phyloP scores from a whole-genome alignment of 1,284 basidiomycete genomes.

The Ustilago esculenta region DNA sequence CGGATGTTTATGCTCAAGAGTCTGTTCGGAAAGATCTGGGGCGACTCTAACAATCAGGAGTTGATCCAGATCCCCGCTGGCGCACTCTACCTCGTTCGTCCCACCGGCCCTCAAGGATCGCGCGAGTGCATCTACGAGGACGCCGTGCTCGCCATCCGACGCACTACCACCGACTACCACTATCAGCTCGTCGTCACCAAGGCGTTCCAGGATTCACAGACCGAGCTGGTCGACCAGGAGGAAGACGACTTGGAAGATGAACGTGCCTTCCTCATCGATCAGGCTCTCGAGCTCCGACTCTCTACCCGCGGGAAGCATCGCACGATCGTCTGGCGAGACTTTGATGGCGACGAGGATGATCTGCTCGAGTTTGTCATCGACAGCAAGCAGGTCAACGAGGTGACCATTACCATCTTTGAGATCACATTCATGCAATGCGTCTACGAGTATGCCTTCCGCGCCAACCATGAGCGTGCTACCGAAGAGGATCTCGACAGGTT shows the following conservation, averaged over 20 bases:
- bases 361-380: slow-evolving; percentile 81
- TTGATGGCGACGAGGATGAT: slow-evolving; percentile 73
- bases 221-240: slow-evolving; percentile 90
- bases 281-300: slow-evolving; percentile 78
- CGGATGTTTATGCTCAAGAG: slow-evolving; percentile 83
- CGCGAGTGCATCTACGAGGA: slow-evolving; percentile 99
- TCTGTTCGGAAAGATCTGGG: slow-evolving; percentile 91
- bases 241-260: slow-evolving; percentile 86
- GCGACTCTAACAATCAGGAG: slow-evolving; percentile 61
- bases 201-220: slow-evolving; percentile 94
- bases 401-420: slow-evolving; percentile 85
- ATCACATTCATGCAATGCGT: slow-evolving; percentile 92
- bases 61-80: slow-evolving; percentile 94
- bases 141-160: slow-evolving; percentile 91
- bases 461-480: slow-evolving; percentile 60
- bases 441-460: slow-evolving; percentile 74
- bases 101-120: slow-evolving; percentile 87
- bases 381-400: slow-evolving; percentile 75
- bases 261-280: slow-evolving; percentile 87
- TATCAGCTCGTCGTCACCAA: slow-evolving; percentile 95
- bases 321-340: slow-evolving; percentile 74
- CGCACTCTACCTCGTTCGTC: slow-evolving; percentile 88
- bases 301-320: slow-evolving; percentile 65
- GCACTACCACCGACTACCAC: slow-evolving; percentile 81
- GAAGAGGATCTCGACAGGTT: slow-evolving; percentile 67